Conservation (phyloP, 352 stramenopile species). For the Globisporangium alternatum region DNA sequence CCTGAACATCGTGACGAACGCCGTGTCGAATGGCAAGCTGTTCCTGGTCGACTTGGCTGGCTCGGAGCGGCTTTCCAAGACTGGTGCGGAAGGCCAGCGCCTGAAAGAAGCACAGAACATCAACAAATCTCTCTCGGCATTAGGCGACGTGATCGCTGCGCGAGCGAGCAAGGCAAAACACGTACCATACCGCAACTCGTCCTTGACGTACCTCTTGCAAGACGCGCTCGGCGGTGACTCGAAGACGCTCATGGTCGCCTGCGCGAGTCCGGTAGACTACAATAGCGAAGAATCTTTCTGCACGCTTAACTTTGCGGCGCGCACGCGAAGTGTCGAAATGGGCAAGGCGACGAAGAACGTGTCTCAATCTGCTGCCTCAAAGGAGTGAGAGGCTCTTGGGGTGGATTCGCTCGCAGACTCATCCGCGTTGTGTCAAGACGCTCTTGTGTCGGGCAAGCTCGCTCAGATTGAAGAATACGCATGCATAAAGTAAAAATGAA, state of each 20-base stretch:
- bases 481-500: slow-evolving; percentile 12
- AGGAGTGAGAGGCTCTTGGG: slow-evolving; percentile 17
- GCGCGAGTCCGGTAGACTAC: slow-evolving; percentile 86
- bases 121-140: slow-evolving; percentile 93
- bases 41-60: slow-evolving; percentile 90
- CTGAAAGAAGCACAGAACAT: slow-evolving; percentile 93
- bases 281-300: slow-evolving; percentile 92
- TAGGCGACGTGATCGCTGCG: slow-evolving; percentile 96
- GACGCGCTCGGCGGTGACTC: slow-evolving; percentile 90
- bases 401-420: neutral
- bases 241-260: slow-evolving; percentile 94
- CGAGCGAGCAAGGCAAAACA: slow-evolving; percentile 88
- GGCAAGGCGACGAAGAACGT: slow-evolving; percentile 88
- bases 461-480: neutral
- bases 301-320: slow-evolving; percentile 91
- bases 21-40: slow-evolving; percentile 70
- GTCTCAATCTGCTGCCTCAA: slow-evolving; percentile 25
- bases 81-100: slow-evolving; percentile 75
- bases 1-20: slow-evolving; percentile 73
- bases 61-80: slow-evolving; percentile 89
- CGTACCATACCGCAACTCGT: slow-evolving; percentile 94
- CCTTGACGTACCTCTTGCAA: slow-evolving; percentile 92
- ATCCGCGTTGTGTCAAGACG: neutral
- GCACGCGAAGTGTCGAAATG: slow-evolving; percentile 86
- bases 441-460: neutral